Percentiles rank a stretch among this genome's conserved stretches.
phyloP scores from a whole-genome alignment of 305 asterid species.

The Rubia balearica region DNA sequence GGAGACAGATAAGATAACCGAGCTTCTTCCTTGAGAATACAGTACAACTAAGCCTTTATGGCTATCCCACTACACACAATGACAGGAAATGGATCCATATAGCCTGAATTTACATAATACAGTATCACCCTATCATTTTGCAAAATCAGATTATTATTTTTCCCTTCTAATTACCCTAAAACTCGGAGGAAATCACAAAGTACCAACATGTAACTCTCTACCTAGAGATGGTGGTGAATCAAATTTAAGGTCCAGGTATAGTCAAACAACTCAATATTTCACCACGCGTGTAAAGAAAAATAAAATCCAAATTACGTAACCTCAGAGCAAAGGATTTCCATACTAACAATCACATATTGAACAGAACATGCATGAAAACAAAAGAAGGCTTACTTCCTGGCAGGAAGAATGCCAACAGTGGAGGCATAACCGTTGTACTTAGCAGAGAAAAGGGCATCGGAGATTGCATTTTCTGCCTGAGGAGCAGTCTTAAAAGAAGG shows the following conservation, averaged over 20 bases:
- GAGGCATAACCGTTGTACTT: constrained; percentile 28
- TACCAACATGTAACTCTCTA: too few species aligned
- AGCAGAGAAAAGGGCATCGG: constrained; percentile 22
- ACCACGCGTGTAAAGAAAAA: too few species aligned
- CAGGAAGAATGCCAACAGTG: constrained; percentile 25
- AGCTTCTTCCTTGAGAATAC: not conserved
- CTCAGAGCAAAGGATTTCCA: not conserved
- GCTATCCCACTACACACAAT: not conserved
- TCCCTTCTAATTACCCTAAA: too few species aligned
- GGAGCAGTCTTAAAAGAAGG: constrained; percentile 26
- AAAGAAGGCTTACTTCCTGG: constrained; percentile 18
- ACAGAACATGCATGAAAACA: not conserved
- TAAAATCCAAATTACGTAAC: not conserved
- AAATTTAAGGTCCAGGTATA: not conserved
- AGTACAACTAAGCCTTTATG: not conserved
- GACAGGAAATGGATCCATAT: not conserved
- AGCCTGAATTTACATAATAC: not conserved
- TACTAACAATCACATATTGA: not conserved
- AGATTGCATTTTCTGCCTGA: constrained; percentile 22
- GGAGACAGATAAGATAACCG: not conserved
- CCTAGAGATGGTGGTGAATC: too few species aligned
- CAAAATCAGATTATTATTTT: too few species aligned
- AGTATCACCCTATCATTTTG: too few species aligned
- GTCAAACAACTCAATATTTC: too few species aligned
- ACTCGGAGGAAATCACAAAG: too few species aligned